These are phyloP conservation scores for Ogataea kodamae DNA, from an alignment of 805 yeast genomes.

Conservation along the genomic window DNA sequence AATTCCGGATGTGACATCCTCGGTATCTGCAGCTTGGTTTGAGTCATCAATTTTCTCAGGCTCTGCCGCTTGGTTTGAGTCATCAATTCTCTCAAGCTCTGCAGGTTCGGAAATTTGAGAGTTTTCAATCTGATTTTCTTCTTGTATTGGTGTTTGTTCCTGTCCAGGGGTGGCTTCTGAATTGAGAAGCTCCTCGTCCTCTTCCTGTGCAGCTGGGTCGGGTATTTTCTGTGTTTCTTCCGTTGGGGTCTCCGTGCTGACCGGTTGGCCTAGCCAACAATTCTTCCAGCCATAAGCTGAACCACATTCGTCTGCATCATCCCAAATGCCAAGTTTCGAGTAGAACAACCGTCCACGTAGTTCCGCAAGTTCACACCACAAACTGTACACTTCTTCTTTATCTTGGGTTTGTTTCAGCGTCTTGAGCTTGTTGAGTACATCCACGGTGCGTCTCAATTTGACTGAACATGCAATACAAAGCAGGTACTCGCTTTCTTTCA, in stretches of 20 bases:
- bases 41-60: neutral
- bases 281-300: constrained; percentile 34
- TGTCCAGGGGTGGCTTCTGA: constrained; percentile 3
- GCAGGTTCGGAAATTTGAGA: too few relatives aligned
- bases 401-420: constrained; percentile 29
- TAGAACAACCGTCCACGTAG: constrained; percentile 75
- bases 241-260: constrained; percentile 1
- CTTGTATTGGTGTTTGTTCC: neutral
- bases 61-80: constrained; percentile 2
- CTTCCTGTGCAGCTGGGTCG: constrained; percentile 3
- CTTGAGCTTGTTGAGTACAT: constrained; percentile 73
- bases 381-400: constrained; percentile 40
- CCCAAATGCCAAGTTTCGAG: constrained; percentile 82
- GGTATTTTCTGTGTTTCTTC: neutral
- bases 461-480: constrained; percentile 79
- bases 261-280: constrained; percentile 24
- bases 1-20: constrained; percentile 5
- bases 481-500: constrained; percentile 47
- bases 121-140: too few relatives aligned
- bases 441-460: constrained; percentile 78
- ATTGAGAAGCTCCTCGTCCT: neutral
- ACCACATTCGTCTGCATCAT: constrained; percentile 33
- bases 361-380: constrained; percentile 63
- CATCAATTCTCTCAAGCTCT: constrained; percentile 1
- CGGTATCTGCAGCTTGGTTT: neutral